phyloP scores from a whole-genome alignment of 441 rosid genomes.

The Manihot esculenta region DNA sequence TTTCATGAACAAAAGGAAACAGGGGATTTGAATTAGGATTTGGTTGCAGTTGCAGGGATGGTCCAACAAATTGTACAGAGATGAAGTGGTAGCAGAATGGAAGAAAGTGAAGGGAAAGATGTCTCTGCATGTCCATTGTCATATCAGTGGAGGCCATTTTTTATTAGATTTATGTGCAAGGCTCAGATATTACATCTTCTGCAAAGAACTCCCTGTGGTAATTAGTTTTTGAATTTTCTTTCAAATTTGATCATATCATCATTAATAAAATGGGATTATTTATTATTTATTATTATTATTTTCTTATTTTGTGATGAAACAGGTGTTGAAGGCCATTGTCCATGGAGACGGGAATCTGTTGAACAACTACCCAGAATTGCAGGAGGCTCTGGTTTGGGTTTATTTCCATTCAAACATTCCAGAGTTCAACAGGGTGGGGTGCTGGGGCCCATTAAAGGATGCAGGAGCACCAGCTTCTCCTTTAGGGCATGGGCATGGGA shows the following conservation, averaged over 20 bases:
- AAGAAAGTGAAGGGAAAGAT: slow-evolving; percentile 82
- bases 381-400: slow-evolving; percentile 83
- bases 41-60: slow-evolving; percentile 89
- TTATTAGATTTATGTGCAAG: slow-evolving; percentile 66
- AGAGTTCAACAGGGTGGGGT: slow-evolving; percentile 75
- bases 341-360: slow-evolving; percentile 82
- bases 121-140: slow-evolving; percentile 97
- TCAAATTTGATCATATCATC: too few relatives aligned
- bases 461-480: slow-evolving; percentile 30
- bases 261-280: too few relatives aligned
- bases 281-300: too few relatives aligned
- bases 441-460: slow-evolving; percentile 81
- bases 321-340: slow-evolving; percentile 86
- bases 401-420: slow-evolving; percentile 80
- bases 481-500: slow-evolving; percentile 7
- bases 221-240: too few relatives aligned
- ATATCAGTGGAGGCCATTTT: slow-evolving; percentile 94
- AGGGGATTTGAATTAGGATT: background rate
- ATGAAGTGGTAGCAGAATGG: slow-evolving; percentile 97
- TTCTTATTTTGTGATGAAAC: background rate
- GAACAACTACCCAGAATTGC: slow-evolving; percentile 70
- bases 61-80: slow-evolving; percentile 80
- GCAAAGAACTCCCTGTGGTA: slow-evolving; percentile 95
- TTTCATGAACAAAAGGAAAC: too few relatives aligned
- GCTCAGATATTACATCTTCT: slow-evolving; percentile 82